These are phyloP conservation scores for Anisogramma anomala DNA, from an alignment of 2,329 filamentous ascomycete species.

Conservation along the genomic window DNA sequence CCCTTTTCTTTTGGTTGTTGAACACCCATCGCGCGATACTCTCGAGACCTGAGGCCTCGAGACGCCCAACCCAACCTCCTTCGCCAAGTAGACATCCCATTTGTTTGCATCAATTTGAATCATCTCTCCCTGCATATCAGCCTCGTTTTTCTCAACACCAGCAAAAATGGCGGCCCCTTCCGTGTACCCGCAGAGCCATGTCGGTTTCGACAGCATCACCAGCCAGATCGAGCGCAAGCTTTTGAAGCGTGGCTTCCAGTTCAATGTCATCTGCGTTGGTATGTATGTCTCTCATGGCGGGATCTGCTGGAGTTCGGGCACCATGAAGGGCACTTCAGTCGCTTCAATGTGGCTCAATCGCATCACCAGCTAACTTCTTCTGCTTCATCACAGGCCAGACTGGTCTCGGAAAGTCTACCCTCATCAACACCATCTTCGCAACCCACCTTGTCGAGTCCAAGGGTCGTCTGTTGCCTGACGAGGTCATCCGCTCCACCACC, in stretches of 20 bases:
- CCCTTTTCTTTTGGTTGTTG: no score
- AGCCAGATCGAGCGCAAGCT: constrained; percentile 99
- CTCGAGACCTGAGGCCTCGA: no score
- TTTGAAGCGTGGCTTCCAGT: constrained; percentile 98
- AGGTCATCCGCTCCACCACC: constrained; percentile 88
- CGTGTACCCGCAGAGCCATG: constrained; percentile 89
- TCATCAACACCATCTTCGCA: constrained; percentile 99
- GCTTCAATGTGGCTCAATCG: not conserved
- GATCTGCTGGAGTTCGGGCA: not conserved
- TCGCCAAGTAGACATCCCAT: constrained; percentile 17
- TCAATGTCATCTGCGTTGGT: constrained; percentile 99
- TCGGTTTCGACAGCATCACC: constrained; percentile 99
- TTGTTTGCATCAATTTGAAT: constrained; percentile 22
- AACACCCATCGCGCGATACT: no score
- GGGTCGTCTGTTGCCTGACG: constrained; percentile 82
- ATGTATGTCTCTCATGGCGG: constrained; percentile 33
- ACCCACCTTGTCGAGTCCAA: constrained; percentile 99
- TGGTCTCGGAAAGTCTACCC: constrained; percentile 92
- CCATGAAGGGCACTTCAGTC: not conserved
- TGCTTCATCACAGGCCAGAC: constrained; percentile 64
- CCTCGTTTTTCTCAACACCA: constrained; percentile 18
- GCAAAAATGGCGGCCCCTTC: constrained; percentile 50
- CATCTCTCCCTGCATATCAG: constrained; percentile 20
- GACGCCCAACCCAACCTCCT: constrained; percentile 18
- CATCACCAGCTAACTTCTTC: constrained; percentile 21